These are phyloP conservation scores for Xerophyta viscosa DNA, from an alignment of 106 monocot genomes.

Conservation along the genomic window DNA sequence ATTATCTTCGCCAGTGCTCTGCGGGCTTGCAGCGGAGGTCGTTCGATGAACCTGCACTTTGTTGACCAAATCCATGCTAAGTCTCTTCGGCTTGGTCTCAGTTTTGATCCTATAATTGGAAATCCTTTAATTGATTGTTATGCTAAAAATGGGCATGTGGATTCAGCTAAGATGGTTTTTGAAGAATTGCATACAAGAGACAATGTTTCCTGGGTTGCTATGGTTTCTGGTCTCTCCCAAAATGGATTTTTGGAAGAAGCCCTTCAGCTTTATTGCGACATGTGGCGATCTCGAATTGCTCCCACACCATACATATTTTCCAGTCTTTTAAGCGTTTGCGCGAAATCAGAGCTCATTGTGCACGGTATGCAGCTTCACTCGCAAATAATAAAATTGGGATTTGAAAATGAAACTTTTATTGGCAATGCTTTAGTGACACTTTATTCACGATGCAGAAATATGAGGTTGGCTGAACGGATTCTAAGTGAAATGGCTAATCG, in stretches of 20 bases:
- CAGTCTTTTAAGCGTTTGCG: constrained; percentile 66
- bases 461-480: constrained; percentile 34
- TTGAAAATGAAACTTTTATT: constrained; percentile 50
- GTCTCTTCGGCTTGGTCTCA: constrained; percentile 32
- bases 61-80: constrained; percentile 59
- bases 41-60: constrained; percentile 13
- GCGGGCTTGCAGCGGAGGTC: constrained; percentile 32
- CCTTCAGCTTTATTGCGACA: constrained; percentile 31
- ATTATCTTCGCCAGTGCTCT: constrained; percentile 27
- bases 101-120: constrained; percentile 26
- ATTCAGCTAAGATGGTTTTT: constrained; percentile 47
- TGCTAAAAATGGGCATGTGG: constrained; percentile 32
- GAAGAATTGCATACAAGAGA: constrained; percentile 37
- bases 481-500: constrained; percentile 38
- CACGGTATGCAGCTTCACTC: constrained; percentile 54
- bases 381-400: constrained; percentile 56
- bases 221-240: constrained; percentile 69
- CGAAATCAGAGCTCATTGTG: constrained; percentile 33
- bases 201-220: constrained; percentile 76
- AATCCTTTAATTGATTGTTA: constrained; percentile 84
- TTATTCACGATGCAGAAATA: constrained; percentile 37
- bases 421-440: constrained; percentile 71
- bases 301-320: constrained; percentile 84
- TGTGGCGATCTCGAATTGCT: constrained; percentile 32
- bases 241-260: constrained; percentile 63